These are phyloP conservation scores for Neurospora sp. DNA, from an alignment of 495 filamentous ascomycete species.

Conservation along the genomic window DNA sequence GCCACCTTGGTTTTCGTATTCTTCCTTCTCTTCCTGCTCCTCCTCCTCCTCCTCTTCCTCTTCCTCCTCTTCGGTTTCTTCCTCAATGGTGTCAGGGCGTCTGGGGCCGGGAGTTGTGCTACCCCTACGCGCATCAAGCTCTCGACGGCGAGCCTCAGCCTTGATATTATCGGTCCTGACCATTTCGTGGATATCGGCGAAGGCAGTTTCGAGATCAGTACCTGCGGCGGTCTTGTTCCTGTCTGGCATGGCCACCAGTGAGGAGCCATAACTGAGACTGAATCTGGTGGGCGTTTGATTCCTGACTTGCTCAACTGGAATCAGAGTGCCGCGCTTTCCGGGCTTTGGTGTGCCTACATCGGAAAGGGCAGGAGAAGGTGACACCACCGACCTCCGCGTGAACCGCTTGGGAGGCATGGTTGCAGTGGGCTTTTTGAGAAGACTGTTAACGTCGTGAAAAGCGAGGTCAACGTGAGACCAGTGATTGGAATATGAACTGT, in stretches of 20 bases:
- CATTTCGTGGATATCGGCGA: constrained; percentile 8
- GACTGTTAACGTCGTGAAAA: background rate
- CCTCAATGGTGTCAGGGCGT: background rate
- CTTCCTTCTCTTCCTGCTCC: background rate
- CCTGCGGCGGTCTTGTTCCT: constrained; percentile 3
- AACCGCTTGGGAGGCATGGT: constrained; percentile 15
- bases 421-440: background rate
- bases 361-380: background rate
- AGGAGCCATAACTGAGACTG: constrained; percentile 24
- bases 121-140: background rate
- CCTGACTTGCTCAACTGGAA: background rate
- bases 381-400: background rate
- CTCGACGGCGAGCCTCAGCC: constrained; percentile 4
- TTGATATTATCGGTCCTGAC: constrained; percentile 11
- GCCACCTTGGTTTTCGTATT: background rate
- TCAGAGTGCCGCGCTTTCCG: background rate
- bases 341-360: background rate
- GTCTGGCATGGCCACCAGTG: constrained; percentile 15
- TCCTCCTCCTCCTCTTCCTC: background rate
- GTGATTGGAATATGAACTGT: background rate
- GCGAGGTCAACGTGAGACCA: background rate
- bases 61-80: background rate
- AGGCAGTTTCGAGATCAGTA: constrained; percentile 7
- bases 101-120: background rate
- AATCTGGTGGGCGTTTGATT: constrained; percentile 15